Base-by-base conservation (phyloP, 2,329 filamentous ascomycete genomes). In the Penicillium olsonii region DNA sequence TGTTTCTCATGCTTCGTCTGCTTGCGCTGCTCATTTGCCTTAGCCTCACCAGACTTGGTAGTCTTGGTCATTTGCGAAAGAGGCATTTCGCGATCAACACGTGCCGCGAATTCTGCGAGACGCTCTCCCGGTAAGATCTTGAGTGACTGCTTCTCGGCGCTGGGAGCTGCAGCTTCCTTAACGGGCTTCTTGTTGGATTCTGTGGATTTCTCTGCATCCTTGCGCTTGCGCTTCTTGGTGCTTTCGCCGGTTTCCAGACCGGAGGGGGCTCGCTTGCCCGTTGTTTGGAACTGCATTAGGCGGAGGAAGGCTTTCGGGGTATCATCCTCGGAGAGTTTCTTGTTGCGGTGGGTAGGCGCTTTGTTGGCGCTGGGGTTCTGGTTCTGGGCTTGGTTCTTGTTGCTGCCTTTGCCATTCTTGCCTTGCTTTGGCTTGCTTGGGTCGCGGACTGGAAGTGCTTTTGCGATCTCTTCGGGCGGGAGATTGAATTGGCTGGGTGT, bases 281-380 rank as follows among this genome's bases (percentile, higher is more conserved):
- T 79, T 14, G 76, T 71, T 34, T 86, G 82, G 57, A 85, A 82
- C 27, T 88, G 84, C 88, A 97, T 94, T 54, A 97, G 75, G 11
- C 91, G 85, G 54, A 84, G 83, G 71, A 99, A 99, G 1, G 88
- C 90, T 59, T 90, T 87, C 0, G 94, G 94, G 1, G 88, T 92
- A 72, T 97, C 94, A 68, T 95, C 85, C 33, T 81, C 70, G 29
- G 54, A 43, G 27, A 54, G 57, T 76, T 24, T 68, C 70, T 68
- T 69, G 48, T 33, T 52, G 8, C 60, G 57, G 14, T 61, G 37
- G 55, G 63, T 27, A 73, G 75, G 66, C 70, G 78, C 62, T 74
- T 82, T 63, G 57, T 68, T 68, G 50, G 45, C 37, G 55, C 42
- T 50, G 9, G 26, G 29, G 20, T 29, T 50, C 12, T 62, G 52